Percentiles rank a stretch among this genome's conserved stretches.
Conservation (phyloP, 2,329 filamentous ascomycete genomes). For the Colletotrichum cordylinicola region DNA sequence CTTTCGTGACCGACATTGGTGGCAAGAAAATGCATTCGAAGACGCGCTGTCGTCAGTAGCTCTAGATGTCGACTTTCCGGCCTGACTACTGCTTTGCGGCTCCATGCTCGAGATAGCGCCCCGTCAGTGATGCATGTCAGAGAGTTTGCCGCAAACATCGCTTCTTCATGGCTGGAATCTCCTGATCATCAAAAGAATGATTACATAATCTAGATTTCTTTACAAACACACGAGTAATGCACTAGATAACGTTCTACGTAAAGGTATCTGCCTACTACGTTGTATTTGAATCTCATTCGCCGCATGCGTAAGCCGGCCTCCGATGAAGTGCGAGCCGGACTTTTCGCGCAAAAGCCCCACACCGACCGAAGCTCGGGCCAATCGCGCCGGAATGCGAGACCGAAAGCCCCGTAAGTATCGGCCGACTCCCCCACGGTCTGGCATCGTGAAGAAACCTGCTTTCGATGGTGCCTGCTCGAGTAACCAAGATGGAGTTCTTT, state of each 20-base stretch:
- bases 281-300: not conserved
- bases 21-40: constrained; percentile 26
- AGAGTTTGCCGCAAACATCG: not conserved
- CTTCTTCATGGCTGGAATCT: not conserved
- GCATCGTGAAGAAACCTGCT: not conserved
- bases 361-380: not conserved
- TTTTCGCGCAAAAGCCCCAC: not conserved
- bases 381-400: not conserved
- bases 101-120: not conserved
- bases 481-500: not conserved
- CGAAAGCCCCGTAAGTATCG: not conserved
- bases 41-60: not conserved
- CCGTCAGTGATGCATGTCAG: not conserved
- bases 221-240: not conserved
- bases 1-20: constrained; percentile 31
- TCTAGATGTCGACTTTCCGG: not conserved
- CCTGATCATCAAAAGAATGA: not conserved
- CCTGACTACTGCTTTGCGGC: not conserved
- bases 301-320: not conserved
- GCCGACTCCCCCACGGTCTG: not conserved
- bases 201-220: not conserved
- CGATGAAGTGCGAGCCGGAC: not conserved
- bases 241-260: not conserved
- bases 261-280: not conserved
- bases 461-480: not conserved